A percentile compares a stretch with the other conserved stretches of the same genome.
These are phyloP conservation scores for Didymella exigua DNA, from an alignment of 2,329 filamentous ascomycete genomes.

Conservation along the genomic window DNA sequence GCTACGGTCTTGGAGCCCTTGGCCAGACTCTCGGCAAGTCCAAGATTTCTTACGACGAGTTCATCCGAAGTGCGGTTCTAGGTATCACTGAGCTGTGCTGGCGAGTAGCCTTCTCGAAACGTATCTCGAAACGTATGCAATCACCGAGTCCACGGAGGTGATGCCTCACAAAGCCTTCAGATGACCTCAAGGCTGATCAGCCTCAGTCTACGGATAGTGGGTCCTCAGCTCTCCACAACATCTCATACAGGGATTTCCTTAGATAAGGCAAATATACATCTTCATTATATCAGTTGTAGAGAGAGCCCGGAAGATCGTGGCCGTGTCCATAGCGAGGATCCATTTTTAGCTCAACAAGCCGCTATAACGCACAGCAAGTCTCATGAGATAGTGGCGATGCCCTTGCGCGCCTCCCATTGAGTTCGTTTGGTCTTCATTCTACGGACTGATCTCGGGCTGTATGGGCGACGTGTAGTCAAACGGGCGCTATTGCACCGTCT, in stretches of 20 bases:
- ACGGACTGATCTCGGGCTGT: slow-evolving; percentile 5
- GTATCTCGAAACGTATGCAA: background rate
- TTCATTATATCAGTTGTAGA: background rate
- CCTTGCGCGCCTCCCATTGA: slow-evolving; percentile 13
- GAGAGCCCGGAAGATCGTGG: background rate
- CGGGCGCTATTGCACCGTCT: slow-evolving; percentile 25
- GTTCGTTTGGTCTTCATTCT: slow-evolving; percentile 14
- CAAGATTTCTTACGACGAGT: background rate
- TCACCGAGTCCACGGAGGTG: background rate
- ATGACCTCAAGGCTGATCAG: background rate
- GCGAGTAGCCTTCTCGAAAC: background rate
- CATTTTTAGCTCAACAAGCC: background rate
- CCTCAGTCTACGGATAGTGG: background rate
- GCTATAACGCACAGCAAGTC: slow-evolving; percentile 1
- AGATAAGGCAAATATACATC: background rate
- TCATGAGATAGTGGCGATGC: slow-evolving; percentile 7
- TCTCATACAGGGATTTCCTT: background rate
- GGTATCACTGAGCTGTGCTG: background rate
- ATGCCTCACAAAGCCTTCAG: background rate
- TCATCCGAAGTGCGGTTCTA: background rate
- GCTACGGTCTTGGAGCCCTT: background rate
- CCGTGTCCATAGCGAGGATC: background rate
- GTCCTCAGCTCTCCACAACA: slow-evolving; percentile 7
- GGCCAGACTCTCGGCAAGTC: background rate
- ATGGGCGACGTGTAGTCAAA: slow-evolving; percentile 12